phyloP scores from a whole-genome alignment of 1,139 yeast species.

The Candida gigantensis region DNA sequence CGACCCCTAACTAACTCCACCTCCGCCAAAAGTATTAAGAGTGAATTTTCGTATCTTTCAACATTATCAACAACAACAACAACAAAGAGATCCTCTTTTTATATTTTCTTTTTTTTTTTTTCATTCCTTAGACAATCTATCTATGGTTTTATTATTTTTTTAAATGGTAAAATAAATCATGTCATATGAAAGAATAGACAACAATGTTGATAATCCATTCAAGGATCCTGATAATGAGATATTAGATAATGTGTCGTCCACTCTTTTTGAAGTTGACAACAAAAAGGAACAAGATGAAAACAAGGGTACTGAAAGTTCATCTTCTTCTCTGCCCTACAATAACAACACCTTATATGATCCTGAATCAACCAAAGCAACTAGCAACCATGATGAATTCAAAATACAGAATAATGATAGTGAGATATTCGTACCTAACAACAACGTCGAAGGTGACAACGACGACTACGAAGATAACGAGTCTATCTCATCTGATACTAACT shows the following conservation, averaged over 20 bases:
- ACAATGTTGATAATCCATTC: conserved; percentile 1
- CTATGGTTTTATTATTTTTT: background rate
- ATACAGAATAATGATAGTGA: conserved; percentile 6
- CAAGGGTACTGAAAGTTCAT: background rate
- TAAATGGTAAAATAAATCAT: background rate
- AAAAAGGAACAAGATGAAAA: background rate
- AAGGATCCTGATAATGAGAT: background rate
- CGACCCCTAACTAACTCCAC: too few relatives aligned
- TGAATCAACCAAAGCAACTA: background rate
- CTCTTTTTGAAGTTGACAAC: conserved; percentile 1
- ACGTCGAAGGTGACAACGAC: conserved; percentile 8
- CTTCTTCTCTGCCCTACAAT: background rate
- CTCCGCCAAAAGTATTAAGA: too few relatives aligned
- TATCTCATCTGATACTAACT: conserved; percentile 3
- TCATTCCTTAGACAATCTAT: background rate
- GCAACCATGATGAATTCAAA: conserved; percentile 3
- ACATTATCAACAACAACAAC: too few relatives aligned
- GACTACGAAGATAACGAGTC: conserved; percentile 7
- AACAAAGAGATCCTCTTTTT: too few relatives aligned
- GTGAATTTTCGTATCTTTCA: too few relatives aligned
- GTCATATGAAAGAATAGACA: conserved; percentile 3
- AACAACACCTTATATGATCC: background rate
- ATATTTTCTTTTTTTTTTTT: background rate
- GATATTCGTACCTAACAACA: conserved; percentile 11
- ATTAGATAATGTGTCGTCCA: background rate